Conservation (phyloP, 2,329 filamentous ascomycete species). For the Orbilia javanica region DNA sequence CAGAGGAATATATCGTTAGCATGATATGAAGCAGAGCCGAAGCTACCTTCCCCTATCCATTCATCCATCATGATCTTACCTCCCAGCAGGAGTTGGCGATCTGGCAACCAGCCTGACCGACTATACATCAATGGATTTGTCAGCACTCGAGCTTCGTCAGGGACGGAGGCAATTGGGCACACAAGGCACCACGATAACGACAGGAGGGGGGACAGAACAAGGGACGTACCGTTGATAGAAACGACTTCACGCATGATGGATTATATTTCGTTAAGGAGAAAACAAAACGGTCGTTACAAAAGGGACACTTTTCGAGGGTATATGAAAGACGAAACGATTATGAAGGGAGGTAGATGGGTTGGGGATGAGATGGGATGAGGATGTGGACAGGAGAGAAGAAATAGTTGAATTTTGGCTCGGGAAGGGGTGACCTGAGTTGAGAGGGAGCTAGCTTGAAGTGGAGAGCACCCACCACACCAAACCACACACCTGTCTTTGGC, state of each 20-base stretch:
- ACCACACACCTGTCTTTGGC: neutral
- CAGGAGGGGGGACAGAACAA: conserved; percentile 57
- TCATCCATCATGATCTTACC: conserved; percentile 73
- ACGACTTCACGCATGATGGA: conserved; percentile 98
- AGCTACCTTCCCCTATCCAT: conserved; percentile 1
- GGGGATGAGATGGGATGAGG: conserved; percentile 60
- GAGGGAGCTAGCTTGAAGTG: conserved; percentile 26
- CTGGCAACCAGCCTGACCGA: conserved; percentile 99
- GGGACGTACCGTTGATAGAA: conserved; percentile 90
- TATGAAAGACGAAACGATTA: conserved; percentile 48
- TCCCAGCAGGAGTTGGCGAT: conserved; percentile 99
- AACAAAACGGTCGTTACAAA: conserved; percentile 60
- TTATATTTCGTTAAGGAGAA: conserved; percentile 63
- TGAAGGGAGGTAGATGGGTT: conserved; percentile 59
- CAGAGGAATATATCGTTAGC: conserved; percentile 64
- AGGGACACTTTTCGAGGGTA: conserved; percentile 35
- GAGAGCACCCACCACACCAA: conserved; percentile 16
- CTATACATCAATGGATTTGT: conserved; percentile 71
- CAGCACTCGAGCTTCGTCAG: conserved; percentile 27
- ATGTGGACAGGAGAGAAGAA: conserved; percentile 60
- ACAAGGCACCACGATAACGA: conserved; percentile 59
- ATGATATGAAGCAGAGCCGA: conserved; percentile 62
- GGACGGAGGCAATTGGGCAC: conserved; percentile 66
- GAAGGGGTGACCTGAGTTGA: conserved; percentile 21
- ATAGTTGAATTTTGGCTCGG: conserved; percentile 18